Evolutionary conservation across 176 grass and related monocot species (phyloP), one percentile per base, ranked within the genome.

Genomic region (Panicum miliaceum): DNA sequence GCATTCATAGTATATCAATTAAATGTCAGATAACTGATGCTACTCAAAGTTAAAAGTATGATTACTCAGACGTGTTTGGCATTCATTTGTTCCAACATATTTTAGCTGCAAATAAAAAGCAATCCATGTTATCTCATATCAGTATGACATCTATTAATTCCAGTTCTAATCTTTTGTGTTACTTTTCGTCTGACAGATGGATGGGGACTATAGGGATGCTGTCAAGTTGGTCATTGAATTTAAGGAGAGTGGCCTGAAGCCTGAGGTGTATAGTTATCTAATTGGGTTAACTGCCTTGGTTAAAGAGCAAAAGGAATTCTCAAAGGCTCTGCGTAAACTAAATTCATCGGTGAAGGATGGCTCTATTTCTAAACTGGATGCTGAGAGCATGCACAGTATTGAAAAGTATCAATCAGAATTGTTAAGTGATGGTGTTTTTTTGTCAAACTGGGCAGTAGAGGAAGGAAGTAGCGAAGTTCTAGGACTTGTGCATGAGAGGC

Each of bases 281-380:
- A 93, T 98, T 60, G 93, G 89, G 34, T 87, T 95, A 76, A 98
- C 93, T 68, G 93, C 96, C 54, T 89, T 98, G 78, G 96, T 98
- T 64, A 95, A 98, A 87, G 93, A 98, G 85, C 93, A 95, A 85
- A 98, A 93, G 51, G 93, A 93, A 77, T 98, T 98, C 76, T 95
- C 96, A 23, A 98, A 98, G 68, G 79, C 87, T 64, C 80, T 98
- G 22, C 82, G 91, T 12, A 95, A 89, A 80, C 77, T 98, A 74
- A 95, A 95, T 89, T 79, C 61, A 78, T 95, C 86, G 15, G 77
- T 98, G 27, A 93, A 92, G 72, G 79, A 79, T 18, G 89, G 92
- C 46, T 75, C 73, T 37, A 67, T 95, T 84, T 59, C 78, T 46
- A 77, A 90, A 82, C 79, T 91, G 54, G 85, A 93, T 77, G 54